Evolutionary conservation across 2,329 filamentous ascomycete genomes (phyloP), one percentile per base, ranked within the genome.

Genomic region (Mariannaea sp.): DNA sequence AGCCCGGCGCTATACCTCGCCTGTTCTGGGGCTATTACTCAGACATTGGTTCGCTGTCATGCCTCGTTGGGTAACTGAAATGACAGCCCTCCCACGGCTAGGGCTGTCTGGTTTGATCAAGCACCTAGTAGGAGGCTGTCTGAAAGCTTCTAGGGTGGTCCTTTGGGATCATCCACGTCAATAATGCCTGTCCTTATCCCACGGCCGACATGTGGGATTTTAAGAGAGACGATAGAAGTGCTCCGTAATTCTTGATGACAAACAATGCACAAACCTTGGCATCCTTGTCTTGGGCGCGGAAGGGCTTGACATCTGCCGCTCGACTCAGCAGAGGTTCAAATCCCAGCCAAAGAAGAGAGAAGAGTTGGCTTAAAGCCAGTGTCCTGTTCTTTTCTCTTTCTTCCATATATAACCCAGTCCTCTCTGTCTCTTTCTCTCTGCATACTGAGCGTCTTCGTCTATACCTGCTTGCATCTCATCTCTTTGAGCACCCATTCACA

Each of bases 1-100:
- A 62, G 55, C 20, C 39, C n/a, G n/a, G 7, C 63, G 59, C 63
- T 65, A 66, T 47, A 2, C 54, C 50, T 43, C 41, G 13, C 46
- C 42, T 29, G 51, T 57, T 42, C 36, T 53, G n/a, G 43, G 52
- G 51, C 48, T 39, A 14, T 42, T 36, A 41, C 55, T 50, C 53
- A 44, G 40, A 41, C 54, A 62, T 63, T 65, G 59, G 63, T 53
- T 38, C 45, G 33, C n/a, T 19, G n/a, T 26, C 41, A 19, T 45
- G 16, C 51, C 45, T 48, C 43, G 51, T 59, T 63, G 61, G n/a
- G 61, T 55, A 55, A 59, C 40, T 52, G 46, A 49, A 56, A 56
- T 56, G 53, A 46, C 49, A 20, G 16, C 19, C 24, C n/a, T 26
- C 16, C 14, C n/a, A n/a, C n/a, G n/a, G 17, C 44, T 32, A 14